Conservation (phyloP, 768 basidiomycete genomes). For the Paxillus rubicundulus region DNA sequence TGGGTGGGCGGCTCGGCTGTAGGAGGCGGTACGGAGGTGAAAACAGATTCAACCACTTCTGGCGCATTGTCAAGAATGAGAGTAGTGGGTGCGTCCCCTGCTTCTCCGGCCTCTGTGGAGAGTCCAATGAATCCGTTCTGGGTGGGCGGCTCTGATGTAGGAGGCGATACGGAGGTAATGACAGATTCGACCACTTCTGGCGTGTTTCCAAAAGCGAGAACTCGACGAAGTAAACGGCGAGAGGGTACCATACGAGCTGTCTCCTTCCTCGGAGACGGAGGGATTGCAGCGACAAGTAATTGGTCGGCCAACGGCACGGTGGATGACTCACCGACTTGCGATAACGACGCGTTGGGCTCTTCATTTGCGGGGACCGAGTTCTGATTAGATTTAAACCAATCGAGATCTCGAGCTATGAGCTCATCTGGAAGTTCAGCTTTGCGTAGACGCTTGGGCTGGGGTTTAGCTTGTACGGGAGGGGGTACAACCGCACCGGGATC, state of each 20-base stretch:
- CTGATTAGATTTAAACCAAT: slow-evolving; percentile 27
- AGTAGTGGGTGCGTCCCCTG: too few relatives aligned
- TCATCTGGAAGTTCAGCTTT: slow-evolving; percentile 21
- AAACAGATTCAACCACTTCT: neutral
- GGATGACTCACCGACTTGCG: neutral
- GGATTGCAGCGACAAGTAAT: neutral
- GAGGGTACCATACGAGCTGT: slow-evolving; percentile 27
- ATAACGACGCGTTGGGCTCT: neutral
- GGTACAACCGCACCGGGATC: neutral
- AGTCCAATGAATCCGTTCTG: neutral
- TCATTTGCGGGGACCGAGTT: neutral
- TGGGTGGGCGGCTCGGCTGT: neutral
- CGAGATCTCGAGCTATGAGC: slow-evolving; percentile 28
- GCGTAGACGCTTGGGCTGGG: slow-evolving; percentile 27
- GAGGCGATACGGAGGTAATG: neutral
- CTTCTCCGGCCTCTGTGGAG: too few relatives aligned
- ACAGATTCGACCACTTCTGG: neutral
- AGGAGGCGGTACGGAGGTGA: neutral
- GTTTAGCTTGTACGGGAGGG: slow-evolving; percentile 10
- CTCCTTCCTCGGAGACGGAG: slow-evolving; percentile 15
- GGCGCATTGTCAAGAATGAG: neutral
- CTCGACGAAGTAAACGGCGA: slow-evolving; percentile 21
- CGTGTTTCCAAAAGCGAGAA: neutral
- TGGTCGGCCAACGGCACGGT: neutral
- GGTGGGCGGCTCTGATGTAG: neutral